Conservation (phyloP, 2,329 filamentous ascomycete species). For the Pleoardoris graminearum region DNA sequence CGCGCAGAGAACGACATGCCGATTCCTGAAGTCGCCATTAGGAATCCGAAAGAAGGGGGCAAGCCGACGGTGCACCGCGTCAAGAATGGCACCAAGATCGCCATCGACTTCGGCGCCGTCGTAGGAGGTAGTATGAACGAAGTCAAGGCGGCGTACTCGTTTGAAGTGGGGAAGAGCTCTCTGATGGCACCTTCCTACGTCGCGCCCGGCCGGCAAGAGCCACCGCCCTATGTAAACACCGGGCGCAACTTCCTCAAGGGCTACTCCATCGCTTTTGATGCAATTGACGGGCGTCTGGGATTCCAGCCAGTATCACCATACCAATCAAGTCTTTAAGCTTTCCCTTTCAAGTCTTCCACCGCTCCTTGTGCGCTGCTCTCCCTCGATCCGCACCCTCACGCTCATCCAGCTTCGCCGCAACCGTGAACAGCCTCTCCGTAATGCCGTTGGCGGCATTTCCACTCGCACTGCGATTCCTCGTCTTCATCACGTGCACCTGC, state of each 20-base stretch:
- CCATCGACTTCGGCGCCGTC: slow-evolving; percentile 27
- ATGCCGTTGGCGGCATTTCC: not conserved
- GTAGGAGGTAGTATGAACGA: slow-evolving; percentile 13
- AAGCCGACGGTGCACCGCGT: slow-evolving; percentile 35
- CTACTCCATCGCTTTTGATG: slow-evolving; percentile 42
- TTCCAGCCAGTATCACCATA: slow-evolving; percentile 25
- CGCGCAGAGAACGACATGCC: slow-evolving; percentile 29
- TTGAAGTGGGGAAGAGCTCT: slow-evolving; percentile 29
- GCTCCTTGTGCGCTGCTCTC: not conserved
- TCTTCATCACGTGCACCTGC: not conserved
- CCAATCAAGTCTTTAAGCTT: slow-evolving; percentile 4
- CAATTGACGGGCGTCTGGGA: slow-evolving; percentile 36
- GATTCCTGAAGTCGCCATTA: slow-evolving; percentile 35
- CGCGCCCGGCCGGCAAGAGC: slow-evolving; percentile 25
- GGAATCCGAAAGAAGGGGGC: slow-evolving; percentile 36
- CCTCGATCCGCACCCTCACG: not conserved
- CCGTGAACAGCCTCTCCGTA: not conserved
- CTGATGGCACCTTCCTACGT: slow-evolving; percentile 35
- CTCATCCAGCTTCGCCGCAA: slow-evolving; percentile 4
- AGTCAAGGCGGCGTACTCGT: slow-evolving; percentile 24
- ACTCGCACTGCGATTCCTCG: slow-evolving; percentile 13
- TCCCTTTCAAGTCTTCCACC: slow-evolving; percentile 1
- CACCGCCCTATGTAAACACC: slow-evolving; percentile 39
- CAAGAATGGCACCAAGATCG: slow-evolving; percentile 33
- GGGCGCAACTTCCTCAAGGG: slow-evolving; percentile 39